These are phyloP conservation scores for Solanum bukasovii DNA, from an alignment of 257 asterid genomes.

Conservation along the genomic window DNA sequence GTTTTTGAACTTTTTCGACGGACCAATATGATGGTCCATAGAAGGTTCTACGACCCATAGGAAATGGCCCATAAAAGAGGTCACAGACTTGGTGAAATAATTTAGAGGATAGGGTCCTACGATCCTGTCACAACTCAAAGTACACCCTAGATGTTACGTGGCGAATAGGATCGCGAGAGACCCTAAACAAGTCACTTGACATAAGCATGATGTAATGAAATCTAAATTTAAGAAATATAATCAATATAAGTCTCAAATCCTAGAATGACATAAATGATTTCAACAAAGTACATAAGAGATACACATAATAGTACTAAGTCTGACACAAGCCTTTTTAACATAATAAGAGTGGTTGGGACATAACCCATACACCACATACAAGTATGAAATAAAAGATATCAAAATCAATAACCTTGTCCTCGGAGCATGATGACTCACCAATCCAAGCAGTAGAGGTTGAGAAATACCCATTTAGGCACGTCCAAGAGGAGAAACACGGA, in stretches of 20 bases:
- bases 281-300: background rate
- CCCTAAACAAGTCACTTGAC: background rate
- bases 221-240: background rate
- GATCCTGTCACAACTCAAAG: background rate
- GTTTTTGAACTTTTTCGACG: no score
- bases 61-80: background rate
- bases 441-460: background rate
- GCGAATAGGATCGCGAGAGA: background rate
- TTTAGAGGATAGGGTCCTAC: background rate
- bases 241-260: no score
- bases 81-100: background rate
- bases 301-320: background rate
- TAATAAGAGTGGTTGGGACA: background rate
- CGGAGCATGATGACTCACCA: no score
- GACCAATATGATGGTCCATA: background rate
- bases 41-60: background rate
- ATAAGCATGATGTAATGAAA: no score
- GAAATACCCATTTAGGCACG: background rate
- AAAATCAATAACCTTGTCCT: no score
- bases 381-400: no score
- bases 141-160: background rate
- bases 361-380: background rate
- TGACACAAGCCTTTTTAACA: background rate
- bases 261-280: background rate
- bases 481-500: background rate